phyloP scores from a whole-genome alignment of 306 rosid species.

The Glycine soja region DNA sequence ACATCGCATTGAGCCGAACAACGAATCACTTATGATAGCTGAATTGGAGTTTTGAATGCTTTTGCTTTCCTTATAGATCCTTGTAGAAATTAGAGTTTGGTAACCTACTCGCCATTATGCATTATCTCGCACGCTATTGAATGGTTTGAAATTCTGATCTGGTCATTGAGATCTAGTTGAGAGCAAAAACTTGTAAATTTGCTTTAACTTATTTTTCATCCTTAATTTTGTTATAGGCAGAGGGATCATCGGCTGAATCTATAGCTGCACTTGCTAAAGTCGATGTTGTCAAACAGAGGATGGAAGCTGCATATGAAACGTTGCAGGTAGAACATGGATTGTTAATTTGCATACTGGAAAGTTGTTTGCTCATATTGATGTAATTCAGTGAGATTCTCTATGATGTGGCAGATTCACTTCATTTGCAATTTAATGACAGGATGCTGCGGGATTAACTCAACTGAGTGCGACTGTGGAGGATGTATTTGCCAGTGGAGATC shows the following conservation, averaged over 20 bases:
- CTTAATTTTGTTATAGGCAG: conserved; percentile 65
- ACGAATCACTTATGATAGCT: not conserved
- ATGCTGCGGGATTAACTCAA: conserved; percentile 99
- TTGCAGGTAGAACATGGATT: conserved; percentile 77
- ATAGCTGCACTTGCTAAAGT: conserved; percentile 94
- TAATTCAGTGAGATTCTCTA: conserved; percentile 13
- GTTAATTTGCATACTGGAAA: conserved; percentile 21
- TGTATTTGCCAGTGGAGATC: conserved; percentile 98
- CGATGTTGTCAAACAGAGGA: conserved; percentile 93
- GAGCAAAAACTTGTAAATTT: not conserved
- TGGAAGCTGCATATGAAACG: conserved; percentile 97
- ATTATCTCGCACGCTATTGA: not conserved
- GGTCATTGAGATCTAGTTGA: conserved; percentile 22
- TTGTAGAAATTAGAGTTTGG: not conserved
- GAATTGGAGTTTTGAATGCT: not conserved
- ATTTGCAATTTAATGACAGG: conserved; percentile 57
- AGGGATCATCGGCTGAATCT: conserved; percentile 97
- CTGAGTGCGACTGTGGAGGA: conserved; percentile 96
- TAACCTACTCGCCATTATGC: not conserved
- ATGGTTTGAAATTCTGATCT: not conserved
- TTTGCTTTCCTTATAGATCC: conserved; percentile 30
- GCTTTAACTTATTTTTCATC: conserved; percentile 1
- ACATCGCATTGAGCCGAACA: not conserved
- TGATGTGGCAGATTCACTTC: conserved; percentile 23
- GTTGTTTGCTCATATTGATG: conserved; percentile 12